Evolutionary conservation across 2,329 filamentous ascomycete genomes (phyloP).

Genomic region (Alternaria sp.): DNA sequence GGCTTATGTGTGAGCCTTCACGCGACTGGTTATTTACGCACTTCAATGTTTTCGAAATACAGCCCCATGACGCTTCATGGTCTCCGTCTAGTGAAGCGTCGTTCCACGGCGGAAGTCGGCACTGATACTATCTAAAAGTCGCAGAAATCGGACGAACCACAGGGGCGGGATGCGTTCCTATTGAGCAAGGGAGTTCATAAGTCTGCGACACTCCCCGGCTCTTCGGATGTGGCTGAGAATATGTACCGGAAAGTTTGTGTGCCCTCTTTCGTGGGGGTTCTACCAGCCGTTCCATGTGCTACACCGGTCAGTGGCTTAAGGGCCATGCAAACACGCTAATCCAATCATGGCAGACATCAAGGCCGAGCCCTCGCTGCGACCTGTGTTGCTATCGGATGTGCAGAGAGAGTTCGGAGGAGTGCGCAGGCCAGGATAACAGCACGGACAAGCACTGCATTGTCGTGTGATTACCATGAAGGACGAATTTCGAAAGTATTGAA

Average conservation of each 20-base stretch:
- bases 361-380: not conserved
- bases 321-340: not conserved
- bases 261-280: not conserved
- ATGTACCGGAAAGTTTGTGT: not conserved
- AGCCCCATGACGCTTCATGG: not conserved
- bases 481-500: not conserved
- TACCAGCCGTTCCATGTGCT: not conserved
- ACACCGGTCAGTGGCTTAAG: not conserved
- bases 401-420: not conserved
- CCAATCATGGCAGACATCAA: not conserved
- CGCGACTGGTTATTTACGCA: not conserved
- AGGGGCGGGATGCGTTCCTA: not conserved
- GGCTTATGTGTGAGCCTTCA: not conserved
- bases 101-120: not conserved
- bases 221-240: not conserved
- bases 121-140: not conserved
- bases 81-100: not conserved
- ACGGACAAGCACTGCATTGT: not conserved
- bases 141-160: not conserved
- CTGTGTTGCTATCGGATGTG: not conserved
- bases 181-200: not conserved
- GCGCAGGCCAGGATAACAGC: not conserved
- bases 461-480: rapidly evolving
- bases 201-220: not conserved
- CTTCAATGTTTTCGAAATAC: not conserved